Evolutionary conservation across 1,284 basidiomycete genomes (phyloP).

Genomic region (Rhizoctonia solani): DNA sequence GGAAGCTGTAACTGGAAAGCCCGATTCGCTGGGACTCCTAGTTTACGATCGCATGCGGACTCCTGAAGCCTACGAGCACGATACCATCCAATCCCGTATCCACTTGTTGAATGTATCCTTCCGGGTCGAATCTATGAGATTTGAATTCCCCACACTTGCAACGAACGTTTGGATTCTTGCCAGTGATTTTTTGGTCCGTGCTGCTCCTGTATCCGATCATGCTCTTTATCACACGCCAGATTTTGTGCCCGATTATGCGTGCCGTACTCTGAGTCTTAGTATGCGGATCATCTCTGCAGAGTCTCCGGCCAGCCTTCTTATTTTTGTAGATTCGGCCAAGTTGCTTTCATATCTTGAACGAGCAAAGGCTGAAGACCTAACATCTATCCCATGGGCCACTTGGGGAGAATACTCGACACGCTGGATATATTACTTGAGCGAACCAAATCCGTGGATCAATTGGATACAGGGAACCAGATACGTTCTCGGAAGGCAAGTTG

Average conservation of each 20-base stretch:
- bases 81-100: background rate
- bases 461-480: background rate
- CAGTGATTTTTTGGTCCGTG: background rate
- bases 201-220: background rate
- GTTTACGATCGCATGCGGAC: background rate
- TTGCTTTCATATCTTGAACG: background rate
- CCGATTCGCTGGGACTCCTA: background rate
- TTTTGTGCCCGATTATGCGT: background rate
- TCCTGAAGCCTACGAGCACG: too few species aligned
- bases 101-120: background rate
- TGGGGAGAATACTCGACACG: conserved; percentile 20
- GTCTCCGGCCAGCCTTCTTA: background rate
- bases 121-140: background rate
- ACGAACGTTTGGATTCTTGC: too few species aligned
- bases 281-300: background rate
- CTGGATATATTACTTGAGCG: background rate
- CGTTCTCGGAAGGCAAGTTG: background rate
- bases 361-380: background rate
- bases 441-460: background rate
- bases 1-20: background rate
- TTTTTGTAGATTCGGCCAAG: conserved; percentile 1
- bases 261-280: conserved; percentile 5
- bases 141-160: conserved; percentile 2
- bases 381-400: background rate
- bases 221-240: background rate